These are phyloP conservation scores for Pichia inconspicua DNA, from an alignment of 1,139 yeast species.

Conservation along the genomic window DNA sequence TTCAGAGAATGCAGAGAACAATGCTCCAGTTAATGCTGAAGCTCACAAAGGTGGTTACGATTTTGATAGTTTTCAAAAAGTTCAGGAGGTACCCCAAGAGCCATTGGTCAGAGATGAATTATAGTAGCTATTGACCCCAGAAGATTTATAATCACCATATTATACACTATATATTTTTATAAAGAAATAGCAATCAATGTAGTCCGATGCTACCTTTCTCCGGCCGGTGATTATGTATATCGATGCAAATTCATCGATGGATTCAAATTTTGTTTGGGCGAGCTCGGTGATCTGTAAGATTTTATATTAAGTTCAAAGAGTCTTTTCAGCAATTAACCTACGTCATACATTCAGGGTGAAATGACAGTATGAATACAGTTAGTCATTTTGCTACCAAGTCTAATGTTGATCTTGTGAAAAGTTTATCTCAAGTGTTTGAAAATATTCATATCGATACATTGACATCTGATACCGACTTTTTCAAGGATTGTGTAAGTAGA, in stretches of 20 bases:
- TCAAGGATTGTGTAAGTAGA: neutral
- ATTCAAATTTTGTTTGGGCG: too few relatives aligned
- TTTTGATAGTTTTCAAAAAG: constrained; percentile 20
- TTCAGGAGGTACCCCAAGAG: constrained; percentile 4
- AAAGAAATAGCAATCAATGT: neutral
- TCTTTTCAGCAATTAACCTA: too few relatives aligned
- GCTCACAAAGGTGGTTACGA: constrained; percentile 13
- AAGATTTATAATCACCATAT: neutral
- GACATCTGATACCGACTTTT: neutral
- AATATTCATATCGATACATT: neutral
- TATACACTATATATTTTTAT: too few relatives aligned
- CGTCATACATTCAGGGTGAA: too few relatives aligned
- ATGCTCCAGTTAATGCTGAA: constrained; percentile 11
- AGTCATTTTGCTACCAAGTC: neutral
- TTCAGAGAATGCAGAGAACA: constrained; percentile 14
- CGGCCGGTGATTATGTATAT: too few relatives aligned
- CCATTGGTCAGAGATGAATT: constrained; percentile 12
- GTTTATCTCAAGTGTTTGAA: neutral
- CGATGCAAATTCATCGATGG: too few relatives aligned
- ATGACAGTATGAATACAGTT: neutral
- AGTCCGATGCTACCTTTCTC: too few relatives aligned
- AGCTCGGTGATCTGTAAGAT: too few relatives aligned
- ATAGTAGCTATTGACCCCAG: neutral
- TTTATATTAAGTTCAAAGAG: too few relatives aligned
- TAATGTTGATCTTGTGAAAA: neutral